These are phyloP conservation scores for Cercospora berteroae DNA, from an alignment of 2,329 filamentous ascomycete genomes.

Conservation along the genomic window DNA sequence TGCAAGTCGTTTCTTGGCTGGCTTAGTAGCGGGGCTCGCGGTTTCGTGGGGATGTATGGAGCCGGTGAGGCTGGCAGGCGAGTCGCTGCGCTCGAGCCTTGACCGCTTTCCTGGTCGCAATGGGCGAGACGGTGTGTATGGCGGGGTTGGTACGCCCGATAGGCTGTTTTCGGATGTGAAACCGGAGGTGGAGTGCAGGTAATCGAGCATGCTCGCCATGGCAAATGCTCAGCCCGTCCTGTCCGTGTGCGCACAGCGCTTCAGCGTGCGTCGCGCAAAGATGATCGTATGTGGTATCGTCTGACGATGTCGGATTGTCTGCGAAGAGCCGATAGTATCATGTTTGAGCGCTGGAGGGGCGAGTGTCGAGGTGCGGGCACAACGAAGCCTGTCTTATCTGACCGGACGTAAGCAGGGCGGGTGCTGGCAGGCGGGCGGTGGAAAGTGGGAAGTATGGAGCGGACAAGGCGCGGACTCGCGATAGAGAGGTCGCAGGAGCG, in stretches of 20 bases:
- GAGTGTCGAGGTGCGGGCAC: not conserved
- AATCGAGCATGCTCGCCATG: conserved; percentile 24
- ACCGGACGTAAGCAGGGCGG: not conserved
- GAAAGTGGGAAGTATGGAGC: conserved; percentile 11
- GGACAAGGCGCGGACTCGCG: conserved; percentile 1
- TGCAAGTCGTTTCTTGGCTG: conserved; percentile 24
- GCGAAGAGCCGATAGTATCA: conserved; percentile 32
- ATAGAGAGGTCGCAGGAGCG: not conserved
- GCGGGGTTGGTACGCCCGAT: conserved; percentile 32
- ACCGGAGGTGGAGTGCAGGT: conserved; percentile 28
- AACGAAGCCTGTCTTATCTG: conserved; percentile 19
- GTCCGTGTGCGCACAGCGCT: not conserved
- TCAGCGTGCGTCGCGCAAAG: conserved; percentile 29
- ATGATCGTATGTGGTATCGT: conserved; percentile 32
- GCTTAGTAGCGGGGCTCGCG: conserved; percentile 34
- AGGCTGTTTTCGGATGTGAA: conserved; percentile 29
- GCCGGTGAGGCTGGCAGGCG: conserved; percentile 35
- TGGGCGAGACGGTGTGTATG: conserved; percentile 30
- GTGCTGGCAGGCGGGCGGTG: not conserved
- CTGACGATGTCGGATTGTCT: conserved; percentile 33
- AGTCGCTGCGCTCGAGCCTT: conserved; percentile 29
- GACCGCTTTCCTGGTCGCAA: conserved; percentile 23
- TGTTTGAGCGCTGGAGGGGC: conserved; percentile 22
- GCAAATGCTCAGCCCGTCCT: not conserved
- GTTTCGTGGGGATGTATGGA: conserved; percentile 41